Evolutionary conservation across 257 asterid genomes (phyloP).

Genomic region (Fraxinus pennsylvanica): DNA sequence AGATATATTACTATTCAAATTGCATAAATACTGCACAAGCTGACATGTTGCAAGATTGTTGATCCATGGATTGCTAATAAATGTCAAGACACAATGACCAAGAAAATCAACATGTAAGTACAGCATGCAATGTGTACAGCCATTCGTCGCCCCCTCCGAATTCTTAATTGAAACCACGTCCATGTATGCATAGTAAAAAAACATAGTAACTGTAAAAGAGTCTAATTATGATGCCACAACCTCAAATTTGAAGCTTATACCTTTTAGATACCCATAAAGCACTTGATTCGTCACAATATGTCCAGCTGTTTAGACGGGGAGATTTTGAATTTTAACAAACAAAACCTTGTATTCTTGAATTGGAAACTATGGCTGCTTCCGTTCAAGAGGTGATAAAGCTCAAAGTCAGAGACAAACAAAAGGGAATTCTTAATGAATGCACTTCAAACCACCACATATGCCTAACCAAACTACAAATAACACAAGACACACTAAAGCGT

Average conservation of each 20-base stretch:
- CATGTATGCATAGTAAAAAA: background rate
- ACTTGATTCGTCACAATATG: background rate
- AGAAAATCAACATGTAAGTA: background rate
- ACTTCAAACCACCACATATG: slow-evolving; percentile 62
- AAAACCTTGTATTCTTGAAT: background rate
- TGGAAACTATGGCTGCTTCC: slow-evolving; percentile 5
- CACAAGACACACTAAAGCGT: slow-evolving; percentile 56
- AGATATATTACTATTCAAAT: no score
- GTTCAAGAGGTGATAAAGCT: background rate
- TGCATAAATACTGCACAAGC: background rate
- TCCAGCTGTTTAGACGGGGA: background rate
- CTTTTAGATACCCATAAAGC: background rate
- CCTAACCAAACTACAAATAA: slow-evolving; percentile 64
- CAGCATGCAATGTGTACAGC: background rate
- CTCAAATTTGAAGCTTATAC: background rate
- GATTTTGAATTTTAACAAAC: background rate
- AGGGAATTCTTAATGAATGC: slow-evolving; percentile 44
- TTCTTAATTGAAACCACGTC: background rate
- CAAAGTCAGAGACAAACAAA: background rate
- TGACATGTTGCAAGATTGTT: background rate
- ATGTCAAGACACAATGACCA: background rate
- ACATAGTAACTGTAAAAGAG: background rate
- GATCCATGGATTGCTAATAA: slow-evolving; percentile 1
- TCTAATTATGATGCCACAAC: background rate
- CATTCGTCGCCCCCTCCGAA: background rate